phyloP scores from a whole-genome alignment of 2,329 filamentous ascomycete genomes.

The Aspergillus aculeatinus region DNA sequence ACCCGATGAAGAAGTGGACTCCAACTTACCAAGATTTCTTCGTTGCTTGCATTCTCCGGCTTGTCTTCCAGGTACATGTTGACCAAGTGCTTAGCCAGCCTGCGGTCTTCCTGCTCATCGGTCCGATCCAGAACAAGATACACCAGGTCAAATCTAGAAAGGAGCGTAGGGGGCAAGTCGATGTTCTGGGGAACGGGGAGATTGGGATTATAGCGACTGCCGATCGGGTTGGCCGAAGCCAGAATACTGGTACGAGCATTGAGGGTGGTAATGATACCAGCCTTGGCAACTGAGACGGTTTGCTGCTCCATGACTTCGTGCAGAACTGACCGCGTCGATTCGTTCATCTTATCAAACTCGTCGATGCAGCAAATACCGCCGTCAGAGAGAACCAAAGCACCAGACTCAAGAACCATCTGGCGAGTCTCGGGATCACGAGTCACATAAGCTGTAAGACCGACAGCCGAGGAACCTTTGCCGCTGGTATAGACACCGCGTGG shows the following conservation, averaged over 20 bases:
- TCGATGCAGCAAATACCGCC: constrained; percentile 77
- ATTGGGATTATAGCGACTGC: constrained; percentile 95
- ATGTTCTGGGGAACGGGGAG: constrained; percentile 97
- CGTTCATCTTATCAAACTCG: constrained; percentile 79
- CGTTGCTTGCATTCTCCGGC: constrained; percentile 73
- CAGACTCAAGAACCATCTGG: constrained; percentile 72
- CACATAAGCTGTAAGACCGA: constrained; percentile 75
- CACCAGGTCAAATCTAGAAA: constrained; percentile 94
- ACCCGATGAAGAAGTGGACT: neutral
- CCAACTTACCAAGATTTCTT: constrained; percentile 74
- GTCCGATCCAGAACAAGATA: constrained; percentile 94
- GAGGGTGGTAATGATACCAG: constrained; percentile 79
- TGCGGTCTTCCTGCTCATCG: constrained; percentile 84
- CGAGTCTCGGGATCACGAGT: constrained; percentile 72
- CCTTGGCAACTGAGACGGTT: constrained; percentile 75
- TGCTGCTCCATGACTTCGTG: constrained; percentile 83
- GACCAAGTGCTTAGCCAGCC: constrained; percentile 86
- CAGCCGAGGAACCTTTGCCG: constrained; percentile 72
- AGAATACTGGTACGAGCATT: constrained; percentile 95
- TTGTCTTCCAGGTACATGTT: constrained; percentile 96
- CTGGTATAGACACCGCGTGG: constrained; percentile 80
- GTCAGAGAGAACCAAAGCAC: constrained; percentile 70
- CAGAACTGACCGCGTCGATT: constrained; percentile 69
- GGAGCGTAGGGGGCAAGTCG: constrained; percentile 87
- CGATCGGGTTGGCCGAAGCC: constrained; percentile 95